Conservation (phyloP, 1,139 yeast species). For the Lodderomyces metapsilosis region DNA sequence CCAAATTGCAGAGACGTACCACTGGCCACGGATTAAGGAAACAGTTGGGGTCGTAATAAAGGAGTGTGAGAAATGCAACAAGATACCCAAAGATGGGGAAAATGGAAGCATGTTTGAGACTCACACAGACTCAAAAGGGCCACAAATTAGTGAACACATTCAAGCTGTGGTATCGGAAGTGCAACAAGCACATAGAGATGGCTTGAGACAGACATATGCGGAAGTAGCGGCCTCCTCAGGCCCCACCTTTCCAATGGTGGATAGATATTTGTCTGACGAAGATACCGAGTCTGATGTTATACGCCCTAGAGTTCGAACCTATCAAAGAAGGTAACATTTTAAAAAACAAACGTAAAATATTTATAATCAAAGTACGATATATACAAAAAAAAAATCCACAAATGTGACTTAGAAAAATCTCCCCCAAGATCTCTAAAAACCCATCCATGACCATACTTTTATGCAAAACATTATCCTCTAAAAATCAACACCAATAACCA, state of each 20-base stretch:
- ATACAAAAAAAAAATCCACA: background rate
- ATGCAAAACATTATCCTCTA: conserved; percentile 15
- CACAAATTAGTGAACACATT: conserved; percentile 5
- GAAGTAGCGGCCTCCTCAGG: conserved; percentile 44
- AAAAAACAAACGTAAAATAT: background rate
- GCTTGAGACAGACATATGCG: conserved; percentile 23
- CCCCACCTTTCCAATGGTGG: background rate
- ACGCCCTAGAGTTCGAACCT: conserved; percentile 9
- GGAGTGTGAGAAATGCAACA: conserved; percentile 66
- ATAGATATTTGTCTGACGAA: conserved; percentile 1
- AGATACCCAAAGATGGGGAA: background rate
- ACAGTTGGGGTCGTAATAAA: conserved; percentile 81
- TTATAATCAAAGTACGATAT: background rate
- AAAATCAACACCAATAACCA: conserved; percentile 89
- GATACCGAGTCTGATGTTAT: conserved; percentile 14
- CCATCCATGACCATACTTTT: background rate
- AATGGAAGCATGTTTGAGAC: conserved; percentile 2
- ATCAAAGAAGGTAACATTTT: conserved; percentile 1
- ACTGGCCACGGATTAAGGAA: conserved; percentile 89
- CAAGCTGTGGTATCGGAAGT: conserved; percentile 11
- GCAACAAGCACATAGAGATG: conserved; percentile 8
- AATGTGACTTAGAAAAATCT: background rate
- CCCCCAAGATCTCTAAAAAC: conserved; percentile 6
- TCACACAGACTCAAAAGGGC: background rate
- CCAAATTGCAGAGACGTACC: conserved; percentile 72